Conservation (phyloP, 179 eudicot genomes). For the Beta lomatogona region DNA sequence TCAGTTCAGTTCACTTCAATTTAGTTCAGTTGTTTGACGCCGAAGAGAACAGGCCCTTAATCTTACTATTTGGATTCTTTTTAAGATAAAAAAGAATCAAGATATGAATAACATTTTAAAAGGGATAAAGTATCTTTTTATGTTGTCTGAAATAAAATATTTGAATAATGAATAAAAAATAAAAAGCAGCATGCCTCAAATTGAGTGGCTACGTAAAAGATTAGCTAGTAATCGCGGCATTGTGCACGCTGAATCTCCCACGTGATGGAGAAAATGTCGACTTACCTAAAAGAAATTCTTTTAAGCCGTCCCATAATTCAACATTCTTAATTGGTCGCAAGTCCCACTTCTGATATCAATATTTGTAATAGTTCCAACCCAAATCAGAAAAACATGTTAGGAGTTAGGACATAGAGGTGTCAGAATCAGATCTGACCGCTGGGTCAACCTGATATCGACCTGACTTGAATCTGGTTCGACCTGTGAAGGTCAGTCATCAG, state of each 20-base stretch:
- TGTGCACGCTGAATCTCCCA: neutral
- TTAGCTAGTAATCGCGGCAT: slow-evolving; percentile 2
- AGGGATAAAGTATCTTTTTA: too few relatives aligned
- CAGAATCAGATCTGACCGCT: too few relatives aligned
- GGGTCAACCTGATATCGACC: too few relatives aligned
- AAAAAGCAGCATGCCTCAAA: neutral
- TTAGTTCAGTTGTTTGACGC: too few relatives aligned
- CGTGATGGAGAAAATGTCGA: neutral
- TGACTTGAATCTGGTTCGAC: too few relatives aligned
- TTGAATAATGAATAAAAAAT: neutral
- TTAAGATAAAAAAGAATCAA: too few relatives aligned
- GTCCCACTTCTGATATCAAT: slow-evolving; percentile 5
- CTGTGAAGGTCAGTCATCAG: too few relatives aligned
- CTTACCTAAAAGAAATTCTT: neutral
- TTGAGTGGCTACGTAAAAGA: slow-evolving; percentile 4
- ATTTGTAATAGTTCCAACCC: neutral
- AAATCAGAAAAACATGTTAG: slow-evolving; percentile 5
- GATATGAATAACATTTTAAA: too few relatives aligned
- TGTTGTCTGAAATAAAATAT: neutral
- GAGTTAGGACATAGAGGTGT: too few relatives aligned
- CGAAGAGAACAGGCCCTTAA: too few relatives aligned
- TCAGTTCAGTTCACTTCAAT: too few relatives aligned
- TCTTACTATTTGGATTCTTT: too few relatives aligned
- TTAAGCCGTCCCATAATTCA: slow-evolving; percentile 20
- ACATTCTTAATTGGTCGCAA: slow-evolving; percentile 1